Evolutionary conservation across 805 yeast genomes (phyloP).

Genomic region (Blastobotrys mokoenaii): DNA sequence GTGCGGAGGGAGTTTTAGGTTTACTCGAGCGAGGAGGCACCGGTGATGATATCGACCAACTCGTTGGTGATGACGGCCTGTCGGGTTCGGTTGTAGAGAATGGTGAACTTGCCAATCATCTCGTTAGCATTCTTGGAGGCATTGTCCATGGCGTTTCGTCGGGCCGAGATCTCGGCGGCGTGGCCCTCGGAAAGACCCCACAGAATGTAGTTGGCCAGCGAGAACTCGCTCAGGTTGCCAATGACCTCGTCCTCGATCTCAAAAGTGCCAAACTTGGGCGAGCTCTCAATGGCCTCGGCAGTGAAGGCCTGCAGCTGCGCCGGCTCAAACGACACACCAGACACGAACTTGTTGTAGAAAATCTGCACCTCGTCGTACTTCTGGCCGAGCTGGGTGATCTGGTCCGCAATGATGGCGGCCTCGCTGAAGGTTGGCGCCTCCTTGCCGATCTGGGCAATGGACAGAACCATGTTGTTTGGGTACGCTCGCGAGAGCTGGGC

Average conservation of each 20-base stretch:
- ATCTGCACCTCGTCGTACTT: conserved; percentile 70
- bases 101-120: conserved; percentile 93
- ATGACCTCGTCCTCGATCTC: conserved; percentile 60
- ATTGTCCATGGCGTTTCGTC: conserved; percentile 99
- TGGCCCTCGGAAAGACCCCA: conserved; percentile 96
- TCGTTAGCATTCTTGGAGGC: conserved; percentile 99
- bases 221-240: conserved; percentile 60
- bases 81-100: conserved; percentile 98
- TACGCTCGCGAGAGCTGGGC: conserved; percentile 81
- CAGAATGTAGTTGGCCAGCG: conserved; percentile 82
- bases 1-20: background rate
- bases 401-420: conserved; percentile 82
- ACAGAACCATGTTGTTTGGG: conserved; percentile 56
- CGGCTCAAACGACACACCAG: conserved; percentile 90
- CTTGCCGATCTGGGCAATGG: conserved; percentile 90
- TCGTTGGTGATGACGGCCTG: conserved; percentile 99
- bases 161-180: conserved; percentile 95
- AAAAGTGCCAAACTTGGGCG: conserved; percentile 79
- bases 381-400: conserved; percentile 51
- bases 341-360: conserved; percentile 77
- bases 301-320: conserved; percentile 56
- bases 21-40: conserved; percentile 97
- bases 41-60: conserved; percentile 98
- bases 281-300: conserved; percentile 62
- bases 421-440: conserved; percentile 92